Base-by-base conservation (phyloP, 345 rosid species). In the Lagerstroemia speciosa region DNA sequence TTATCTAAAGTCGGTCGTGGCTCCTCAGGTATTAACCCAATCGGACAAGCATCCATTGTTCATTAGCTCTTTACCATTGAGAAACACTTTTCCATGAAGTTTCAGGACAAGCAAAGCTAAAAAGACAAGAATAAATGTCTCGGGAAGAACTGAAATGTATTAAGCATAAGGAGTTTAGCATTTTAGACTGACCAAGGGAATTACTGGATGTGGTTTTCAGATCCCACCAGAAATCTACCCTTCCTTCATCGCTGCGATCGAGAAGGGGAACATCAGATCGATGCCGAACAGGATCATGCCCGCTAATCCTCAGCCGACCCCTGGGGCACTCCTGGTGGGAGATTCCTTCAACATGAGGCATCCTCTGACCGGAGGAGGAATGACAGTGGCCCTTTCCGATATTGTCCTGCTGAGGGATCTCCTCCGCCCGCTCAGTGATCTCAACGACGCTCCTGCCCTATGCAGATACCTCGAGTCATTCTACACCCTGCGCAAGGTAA, bases 11-110 rank as follows among this genome's bases (percentile, higher is more conserved):
- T 72, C 81, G 34, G 65, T 33, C 0, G 83, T 87, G 45, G 91
- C 86, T 2, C 86, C 87, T 45, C 90, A 87, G 80, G 74, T 84
- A 73, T n/a, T n/a, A n/a, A n/a, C n/a, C n/a, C n/a, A n/a, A n/a
- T n/a, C n/a, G n/a, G n/a, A n/a, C 38, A 2, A 36, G 8, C 8
- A 4, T 36, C 38, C 38, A n/a, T n/a, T 36, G 38, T 36, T 36
- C 38, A 5, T 5, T 36, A n/a, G n/a, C 38, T 36, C 38, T 9
- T 36, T 9, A 36, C 38, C n/a, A n/a, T n/a, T n/a, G n/a, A n/a
- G n/a, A n/a, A n/a, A n/a, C n/a, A n/a, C n/a, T n/a, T n/a, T n/a
- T n/a, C n/a, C n/a, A n/a, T n/a, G n/a, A n/a, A n/a, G n/a, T n/a
- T n/a, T n/a, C n/a, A n/a, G n/a, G n/a, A n/a, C n/a, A n/a, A n/a